Evolutionary conservation across 257 asterid species (phyloP).

Genomic region (Gynochthodes officinalis): DNA sequence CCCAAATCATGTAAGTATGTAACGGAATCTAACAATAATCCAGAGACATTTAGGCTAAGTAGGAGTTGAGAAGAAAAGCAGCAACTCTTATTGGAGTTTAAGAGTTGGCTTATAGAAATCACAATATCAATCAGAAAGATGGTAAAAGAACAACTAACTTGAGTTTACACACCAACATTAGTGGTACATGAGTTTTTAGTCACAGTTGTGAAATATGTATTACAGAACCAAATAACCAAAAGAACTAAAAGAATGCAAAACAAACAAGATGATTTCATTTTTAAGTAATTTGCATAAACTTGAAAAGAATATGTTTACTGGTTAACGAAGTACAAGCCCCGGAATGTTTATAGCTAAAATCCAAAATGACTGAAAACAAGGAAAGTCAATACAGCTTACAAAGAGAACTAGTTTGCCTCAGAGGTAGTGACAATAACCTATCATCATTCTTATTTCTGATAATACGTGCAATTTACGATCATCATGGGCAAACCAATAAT

Average conservation of each 20-base stretch:
- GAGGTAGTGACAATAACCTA: slow-evolving; percentile 56
- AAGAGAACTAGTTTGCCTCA: slow-evolving; percentile 19
- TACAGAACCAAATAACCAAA: background rate
- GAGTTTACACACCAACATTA: slow-evolving; percentile 26
- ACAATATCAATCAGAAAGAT: too few species aligned
- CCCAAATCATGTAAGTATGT: too few species aligned
- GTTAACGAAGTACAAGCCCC: too few species aligned
- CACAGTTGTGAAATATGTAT: background rate
- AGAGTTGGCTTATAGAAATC: too few species aligned
- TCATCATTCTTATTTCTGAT: slow-evolving; percentile 43
- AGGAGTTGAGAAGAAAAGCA: too few species aligned
- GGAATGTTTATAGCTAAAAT: background rate
- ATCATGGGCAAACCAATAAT: slow-evolving; percentile 43
- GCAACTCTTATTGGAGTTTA: too few species aligned
- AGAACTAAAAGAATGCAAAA: background rate
- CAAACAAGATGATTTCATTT: background rate
- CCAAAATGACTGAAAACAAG: background rate
- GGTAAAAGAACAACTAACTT: too few species aligned
- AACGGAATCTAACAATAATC: too few species aligned
- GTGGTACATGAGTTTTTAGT: too few species aligned
- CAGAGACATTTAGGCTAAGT: too few species aligned
- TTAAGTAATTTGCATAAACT: background rate
- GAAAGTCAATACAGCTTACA: too few species aligned
- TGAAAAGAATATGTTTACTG: background rate
- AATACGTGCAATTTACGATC: slow-evolving; percentile 28